phyloP scores from a whole-genome alignment of 768 basidiomycete genomes.

The Auricularia auricula-judae region DNA sequence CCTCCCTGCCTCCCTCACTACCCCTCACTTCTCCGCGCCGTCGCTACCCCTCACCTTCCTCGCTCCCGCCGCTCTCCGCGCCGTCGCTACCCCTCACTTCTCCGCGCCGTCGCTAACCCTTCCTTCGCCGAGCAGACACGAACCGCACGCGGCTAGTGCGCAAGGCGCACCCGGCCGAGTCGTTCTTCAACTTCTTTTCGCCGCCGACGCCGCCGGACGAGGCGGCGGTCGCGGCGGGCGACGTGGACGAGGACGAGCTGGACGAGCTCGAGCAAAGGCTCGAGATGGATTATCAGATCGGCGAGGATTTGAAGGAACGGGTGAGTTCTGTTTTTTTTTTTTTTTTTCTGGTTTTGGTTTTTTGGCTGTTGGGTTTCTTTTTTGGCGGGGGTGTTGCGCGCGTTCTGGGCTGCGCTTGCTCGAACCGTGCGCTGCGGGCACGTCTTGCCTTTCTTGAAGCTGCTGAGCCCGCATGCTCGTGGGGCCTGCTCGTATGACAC shows the following conservation, averaged over 20 bases:
- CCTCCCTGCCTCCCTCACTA: no score
- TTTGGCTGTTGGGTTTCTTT: not conserved
- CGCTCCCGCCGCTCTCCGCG: not conserved
- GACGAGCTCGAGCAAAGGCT: constrained; percentile 88
- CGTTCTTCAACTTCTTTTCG: constrained; percentile 98
- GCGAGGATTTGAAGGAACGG: constrained; percentile 96
- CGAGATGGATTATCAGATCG: constrained; percentile 95
- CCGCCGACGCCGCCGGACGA: constrained; percentile 67
- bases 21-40: no score
- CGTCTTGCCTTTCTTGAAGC: no score
- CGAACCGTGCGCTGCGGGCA: no score
- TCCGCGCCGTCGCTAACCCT: not conserved
- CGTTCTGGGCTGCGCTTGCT: no score
- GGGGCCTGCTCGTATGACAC: no score
- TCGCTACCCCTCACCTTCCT: not conserved
- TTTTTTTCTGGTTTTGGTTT: not conserved
- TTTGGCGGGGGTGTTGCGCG: no score
- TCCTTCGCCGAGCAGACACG: constrained; percentile 39
- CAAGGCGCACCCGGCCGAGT: constrained; percentile 84
- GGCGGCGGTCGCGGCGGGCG: constrained; percentile 53
- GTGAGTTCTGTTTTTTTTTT: constrained; percentile 26
- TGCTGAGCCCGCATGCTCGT: no score
- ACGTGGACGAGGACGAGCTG: constrained; percentile 74
- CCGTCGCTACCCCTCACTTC: not conserved
- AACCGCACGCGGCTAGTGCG: constrained; percentile 73